Evolutionary conservation across 495 filamentous ascomycete species (phyloP).

Genomic region (Neurospora sublineolata): DNA sequence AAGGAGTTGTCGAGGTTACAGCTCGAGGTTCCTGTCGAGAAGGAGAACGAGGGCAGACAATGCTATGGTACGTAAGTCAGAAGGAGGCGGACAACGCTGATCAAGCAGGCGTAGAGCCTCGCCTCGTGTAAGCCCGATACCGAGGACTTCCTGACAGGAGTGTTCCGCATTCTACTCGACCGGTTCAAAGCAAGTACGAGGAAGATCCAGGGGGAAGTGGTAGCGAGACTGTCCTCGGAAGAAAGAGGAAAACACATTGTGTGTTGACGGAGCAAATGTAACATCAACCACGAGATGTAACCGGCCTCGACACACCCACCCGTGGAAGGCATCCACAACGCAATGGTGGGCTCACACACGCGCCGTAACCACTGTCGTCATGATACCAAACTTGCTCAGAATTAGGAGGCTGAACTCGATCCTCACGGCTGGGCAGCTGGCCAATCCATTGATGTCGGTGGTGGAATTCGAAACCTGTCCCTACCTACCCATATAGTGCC

Average conservation of each 20-base stretch:
- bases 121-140: neutral
- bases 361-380: neutral
- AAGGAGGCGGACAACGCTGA: neutral
- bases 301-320: neutral
- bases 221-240: neutral
- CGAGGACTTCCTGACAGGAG: neutral
- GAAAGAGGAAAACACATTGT: neutral
- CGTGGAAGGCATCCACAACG: neutral
- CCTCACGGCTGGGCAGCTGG: constrained; percentile 1
- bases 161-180: neutral
- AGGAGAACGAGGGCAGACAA: neutral
- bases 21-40: neutral
- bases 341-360: neutral
- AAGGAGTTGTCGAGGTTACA: neutral
- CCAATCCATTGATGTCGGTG: neutral
- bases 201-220: neutral
- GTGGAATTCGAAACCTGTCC: neutral
- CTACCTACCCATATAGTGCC: neutral
- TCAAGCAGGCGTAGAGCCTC: neutral
- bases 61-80: neutral
- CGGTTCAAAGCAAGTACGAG: neutral
- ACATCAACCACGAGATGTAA: constrained; percentile 3
- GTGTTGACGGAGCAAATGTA: neutral
- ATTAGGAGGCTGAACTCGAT: constrained; percentile 10
- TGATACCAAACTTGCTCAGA: constrained; percentile 3